Evolutionary conservation across 192 early-diverging fungal species (phyloP), one percentile per base, ranked within the genome.

Genomic region (Linnemannia elongata): DNA sequence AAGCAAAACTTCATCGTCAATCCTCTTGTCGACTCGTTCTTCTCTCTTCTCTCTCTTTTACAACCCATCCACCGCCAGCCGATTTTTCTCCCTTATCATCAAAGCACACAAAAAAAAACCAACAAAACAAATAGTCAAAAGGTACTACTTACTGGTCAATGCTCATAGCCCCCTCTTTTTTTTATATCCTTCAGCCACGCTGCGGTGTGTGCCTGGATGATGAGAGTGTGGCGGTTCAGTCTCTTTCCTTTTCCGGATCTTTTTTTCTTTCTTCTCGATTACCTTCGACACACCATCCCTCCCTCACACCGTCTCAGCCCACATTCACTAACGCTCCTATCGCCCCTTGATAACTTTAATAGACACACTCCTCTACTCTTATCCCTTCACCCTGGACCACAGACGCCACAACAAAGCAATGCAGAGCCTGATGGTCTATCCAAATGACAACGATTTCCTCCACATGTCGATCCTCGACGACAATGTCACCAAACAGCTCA

Each of bases 371-470:
- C 30, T 49, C 17, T 20, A 33, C 24, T 33, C n/a, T 54, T 38
- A 18, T 35, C 22, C 52, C 24, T 39, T 47, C 72, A 74, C 41
- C 36, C 70, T 72, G 70, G 70, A 41, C 8, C 70, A 42, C 39
- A 72, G 70, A 72, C 36, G 24, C n/a, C 66, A 63, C 22, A 85
- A 27, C 22, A 85, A 27, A 85, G 33, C 74, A 63, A 85, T 85
- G 83, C 78, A 85, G 73, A 85, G 78, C 68, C 45, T 79, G 47
- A 85, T 85, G 83, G 79, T 86, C 30, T 86, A 76, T 49, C 77
- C 77, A 72, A 80, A 69, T 44, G 74, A 63, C 47, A 86, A 77
- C 75, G 79, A 86, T 47, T 80, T 80, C 63, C 80, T 86, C 79
- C 36, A 72, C n/a, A 39, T 80, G 75, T 6, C 77, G 22, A 30